Percentiles rank a stretch among this genome's conserved stretches.
Conservation (phyloP, 176 grass and related monocot genomes). For the Oryza glaberrima region DNA sequence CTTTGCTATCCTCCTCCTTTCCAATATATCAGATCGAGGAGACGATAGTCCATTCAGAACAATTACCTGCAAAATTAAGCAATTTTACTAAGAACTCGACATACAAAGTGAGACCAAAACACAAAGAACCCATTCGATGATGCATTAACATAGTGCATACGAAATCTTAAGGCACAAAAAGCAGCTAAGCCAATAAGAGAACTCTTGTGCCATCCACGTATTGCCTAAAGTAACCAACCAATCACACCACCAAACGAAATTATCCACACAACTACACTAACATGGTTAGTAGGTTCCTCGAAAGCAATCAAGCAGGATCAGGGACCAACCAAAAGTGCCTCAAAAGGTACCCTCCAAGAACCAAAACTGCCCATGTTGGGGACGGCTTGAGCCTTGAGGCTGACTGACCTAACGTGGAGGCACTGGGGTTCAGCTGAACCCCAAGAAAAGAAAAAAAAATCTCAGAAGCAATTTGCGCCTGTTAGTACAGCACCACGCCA, state of each 20-base stretch:
- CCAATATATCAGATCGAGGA: slow-evolving; percentile 37
- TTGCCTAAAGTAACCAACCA: slow-evolving; percentile 34
- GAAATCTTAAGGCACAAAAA: not conserved
- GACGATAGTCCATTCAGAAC: slow-evolving; percentile 37
- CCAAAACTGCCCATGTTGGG: slow-evolving; percentile 6
- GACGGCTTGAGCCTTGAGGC: not conserved
- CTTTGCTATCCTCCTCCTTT: slow-evolving; percentile 40
- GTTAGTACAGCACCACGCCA: not conserved
- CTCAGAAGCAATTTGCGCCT: not conserved
- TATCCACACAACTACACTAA: slow-evolving; percentile 15
- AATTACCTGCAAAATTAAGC: slow-evolving; percentile 22
- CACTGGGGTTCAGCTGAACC: not conserved
- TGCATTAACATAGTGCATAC: not conserved
- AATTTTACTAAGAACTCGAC: slow-evolving; percentile 17
- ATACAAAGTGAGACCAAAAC: not conserved
- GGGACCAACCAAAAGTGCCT: slow-evolving; percentile 32
- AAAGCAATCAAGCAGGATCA: slow-evolving; percentile 35
- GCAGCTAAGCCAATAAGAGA: not conserved
- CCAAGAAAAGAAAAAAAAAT: not conserved
- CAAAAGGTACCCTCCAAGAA: slow-evolving; percentile 24
- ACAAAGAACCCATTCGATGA: slow-evolving; percentile 13
- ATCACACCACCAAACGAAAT: slow-evolving; percentile 34
- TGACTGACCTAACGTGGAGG: not conserved
- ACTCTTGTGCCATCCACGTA: slow-evolving; percentile 14
- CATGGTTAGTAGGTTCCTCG: slow-evolving; percentile 20